A percentile compares a stretch with the other conserved stretches of the same genome.
Evolutionary conservation across 352 stramenopile species (phyloP).

Genomic region (Globisporangium rhizosaccharum): DNA sequence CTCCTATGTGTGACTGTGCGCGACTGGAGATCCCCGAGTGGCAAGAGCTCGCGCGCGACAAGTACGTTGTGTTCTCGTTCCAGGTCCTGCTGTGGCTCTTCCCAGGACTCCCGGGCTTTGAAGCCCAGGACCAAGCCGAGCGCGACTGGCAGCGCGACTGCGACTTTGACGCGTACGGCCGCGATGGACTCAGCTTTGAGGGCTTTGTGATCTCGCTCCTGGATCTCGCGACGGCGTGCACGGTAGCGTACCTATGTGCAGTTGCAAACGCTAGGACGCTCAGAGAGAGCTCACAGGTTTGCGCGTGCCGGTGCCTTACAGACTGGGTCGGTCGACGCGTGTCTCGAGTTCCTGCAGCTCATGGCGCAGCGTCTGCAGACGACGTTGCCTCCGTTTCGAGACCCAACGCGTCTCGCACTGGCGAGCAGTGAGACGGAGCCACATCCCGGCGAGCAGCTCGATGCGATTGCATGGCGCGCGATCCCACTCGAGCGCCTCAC

Average conservation of each 20-base stretch:
- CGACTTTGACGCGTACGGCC: slow-evolving; percentile 40
- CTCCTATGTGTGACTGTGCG: background rate
- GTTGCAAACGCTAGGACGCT: background rate
- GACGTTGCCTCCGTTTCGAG: slow-evolving; percentile 23
- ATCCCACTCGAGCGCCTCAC: slow-evolving; percentile 30
- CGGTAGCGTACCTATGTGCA: slow-evolving; percentile 12
- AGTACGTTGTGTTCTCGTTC: slow-evolving; percentile 45
- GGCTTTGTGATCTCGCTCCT: slow-evolving; percentile 45
- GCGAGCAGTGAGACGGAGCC: slow-evolving; percentile 4
- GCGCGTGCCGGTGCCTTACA: slow-evolving; percentile 3
- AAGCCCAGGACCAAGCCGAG: slow-evolving; percentile 32
- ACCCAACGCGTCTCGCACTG: background rate
- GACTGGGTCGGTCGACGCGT: slow-evolving; percentile 32
- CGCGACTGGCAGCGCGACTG: slow-evolving; percentile 45
- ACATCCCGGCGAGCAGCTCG: background rate
- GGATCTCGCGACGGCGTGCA: slow-evolving; percentile 42
- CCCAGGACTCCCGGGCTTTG: slow-evolving; percentile 33
- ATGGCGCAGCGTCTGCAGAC: slow-evolving; percentile 31
- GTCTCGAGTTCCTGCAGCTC: slow-evolving; percentile 43
- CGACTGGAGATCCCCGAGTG: slow-evolving; percentile 21
- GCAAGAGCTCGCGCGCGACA: slow-evolving; percentile 32
- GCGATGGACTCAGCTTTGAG: slow-evolving; percentile 32
- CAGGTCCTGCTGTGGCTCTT: slow-evolving; percentile 47
- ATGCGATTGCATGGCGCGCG: slow-evolving; percentile 23
- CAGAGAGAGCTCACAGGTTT: background rate